Percentiles rank a stretch among this genome's conserved stretches.
These are phyloP conservation scores for Solanum sparsipilum DNA, from an alignment of 257 asterid genomes.

Conservation along the genomic window DNA sequence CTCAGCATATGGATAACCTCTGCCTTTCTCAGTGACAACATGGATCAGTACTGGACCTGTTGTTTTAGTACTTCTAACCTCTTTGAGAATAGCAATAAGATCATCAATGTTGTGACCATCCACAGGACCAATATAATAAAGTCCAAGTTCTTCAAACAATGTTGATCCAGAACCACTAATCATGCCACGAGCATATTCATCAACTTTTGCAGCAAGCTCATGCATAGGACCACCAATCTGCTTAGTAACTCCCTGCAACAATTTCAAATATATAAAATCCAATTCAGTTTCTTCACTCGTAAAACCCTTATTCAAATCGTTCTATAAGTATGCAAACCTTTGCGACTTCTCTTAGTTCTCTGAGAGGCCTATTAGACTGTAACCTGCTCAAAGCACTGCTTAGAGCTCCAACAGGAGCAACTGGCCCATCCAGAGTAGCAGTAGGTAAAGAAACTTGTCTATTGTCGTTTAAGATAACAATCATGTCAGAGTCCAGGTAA, in stretches of 20 bases:
- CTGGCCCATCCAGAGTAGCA: constrained; percentile 79
- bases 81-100: constrained; percentile 63
- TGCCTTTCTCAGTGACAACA: constrained; percentile 89
- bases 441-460: constrained; percentile 95
- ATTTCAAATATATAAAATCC: constrained; percentile 5
- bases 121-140: constrained; percentile 91
- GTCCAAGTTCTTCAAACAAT: constrained; percentile 89
- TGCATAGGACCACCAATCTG: constrained; percentile 96
- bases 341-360: constrained; percentile 93
- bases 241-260: constrained; percentile 84
- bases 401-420: constrained; percentile 84
- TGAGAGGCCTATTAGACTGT: constrained; percentile 82
- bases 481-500: constrained; percentile 91
- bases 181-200: constrained; percentile 95
- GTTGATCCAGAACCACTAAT: constrained; percentile 91
- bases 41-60: constrained; percentile 91
- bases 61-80: constrained; percentile 82
- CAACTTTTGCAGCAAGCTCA: constrained; percentile 89
- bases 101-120: constrained; percentile 91
- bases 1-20: constrained; percentile 95
- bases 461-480: constrained; percentile 89
- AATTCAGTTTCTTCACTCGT: background rate
- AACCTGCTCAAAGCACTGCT: constrained; percentile 83
- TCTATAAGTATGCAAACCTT: constrained; percentile 32
- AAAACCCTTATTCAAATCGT: background rate